These are phyloP conservation scores for Conoideocrella luteorostrata DNA, from an alignment of 2,329 filamentous ascomycete species.

Conservation along the genomic window DNA sequence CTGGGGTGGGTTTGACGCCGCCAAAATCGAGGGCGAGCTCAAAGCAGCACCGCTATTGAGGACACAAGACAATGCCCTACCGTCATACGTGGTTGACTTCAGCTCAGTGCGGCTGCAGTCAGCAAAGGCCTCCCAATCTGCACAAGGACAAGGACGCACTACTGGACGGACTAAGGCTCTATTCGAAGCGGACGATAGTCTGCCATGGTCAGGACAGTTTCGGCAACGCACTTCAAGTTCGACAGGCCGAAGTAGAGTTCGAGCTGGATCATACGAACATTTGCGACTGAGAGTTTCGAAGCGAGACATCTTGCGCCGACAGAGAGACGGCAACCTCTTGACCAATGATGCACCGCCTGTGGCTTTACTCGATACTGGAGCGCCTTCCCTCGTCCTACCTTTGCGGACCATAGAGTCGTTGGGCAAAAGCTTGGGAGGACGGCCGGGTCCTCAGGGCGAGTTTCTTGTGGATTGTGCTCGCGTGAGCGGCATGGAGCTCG, in stretches of 20 bases:
- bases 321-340: background rate
- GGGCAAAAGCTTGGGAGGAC: background rate
- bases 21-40: conserved; percentile 1
- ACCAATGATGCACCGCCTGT: background rate
- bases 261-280: background rate
- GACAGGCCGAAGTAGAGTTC: background rate
- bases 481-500: background rate
- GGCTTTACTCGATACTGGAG: background rate
- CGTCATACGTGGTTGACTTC: background rate
- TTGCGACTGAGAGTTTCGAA: background rate
- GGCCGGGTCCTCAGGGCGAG: background rate
- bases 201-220: background rate
- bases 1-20: conserved; percentile 6
- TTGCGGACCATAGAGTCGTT: background rate
- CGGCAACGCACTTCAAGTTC: background rate
- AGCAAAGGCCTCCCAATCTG: background rate
- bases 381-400: background rate
- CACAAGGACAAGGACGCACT: background rate
- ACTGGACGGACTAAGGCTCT: background rate
- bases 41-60: background rate
- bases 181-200: background rate
- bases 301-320: background rate
- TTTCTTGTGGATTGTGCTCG: background rate
- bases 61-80: background rate
- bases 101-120: background rate